Percentiles rank a stretch among this genome's conserved stretches.
Evolutionary conservation across 768 basidiomycete genomes (phyloP).

Genomic region (Suillus placidus): DNA sequence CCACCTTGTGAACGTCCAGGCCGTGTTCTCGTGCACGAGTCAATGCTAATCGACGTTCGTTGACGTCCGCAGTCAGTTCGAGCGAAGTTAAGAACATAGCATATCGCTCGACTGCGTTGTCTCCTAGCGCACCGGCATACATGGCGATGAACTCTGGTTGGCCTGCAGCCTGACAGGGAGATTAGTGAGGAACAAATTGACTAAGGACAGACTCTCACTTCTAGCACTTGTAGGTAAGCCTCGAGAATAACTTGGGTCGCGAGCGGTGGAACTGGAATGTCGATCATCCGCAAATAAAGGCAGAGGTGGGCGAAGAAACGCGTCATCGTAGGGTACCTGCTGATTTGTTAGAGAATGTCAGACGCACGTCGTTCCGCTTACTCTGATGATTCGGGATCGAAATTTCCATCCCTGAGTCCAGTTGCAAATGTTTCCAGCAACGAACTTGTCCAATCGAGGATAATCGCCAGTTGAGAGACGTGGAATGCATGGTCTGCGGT

Average conservation of each 20-base stretch:
- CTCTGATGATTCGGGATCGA: conserved; percentile 55
- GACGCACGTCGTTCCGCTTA: conserved; percentile 35
- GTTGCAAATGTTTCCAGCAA: conserved; percentile 72
- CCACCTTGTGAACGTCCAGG: conserved; percentile 80
- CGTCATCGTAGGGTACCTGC: conserved; percentile 69
- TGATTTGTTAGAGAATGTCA: conserved; percentile 15
- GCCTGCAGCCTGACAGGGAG: conserved; percentile 57
- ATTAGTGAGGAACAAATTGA: conserved; percentile 1
- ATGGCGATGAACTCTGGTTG: conserved; percentile 88
- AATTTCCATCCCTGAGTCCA: conserved; percentile 54
- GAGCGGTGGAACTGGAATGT: conserved; percentile 67
- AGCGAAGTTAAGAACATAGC: conserved; percentile 86
- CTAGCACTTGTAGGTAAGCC: conserved; percentile 85
- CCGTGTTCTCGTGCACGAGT: conserved; percentile 81
- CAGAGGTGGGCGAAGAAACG: conserved; percentile 96
- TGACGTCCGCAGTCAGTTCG: conserved; percentile 60
- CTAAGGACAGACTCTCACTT: conserved; percentile 47
- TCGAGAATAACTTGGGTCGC: conserved; percentile 84
- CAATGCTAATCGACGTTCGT: conserved; percentile 70
- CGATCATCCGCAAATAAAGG: conserved; percentile 57
- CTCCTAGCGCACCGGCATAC: conserved; percentile 89
- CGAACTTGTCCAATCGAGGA: conserved; percentile 64
- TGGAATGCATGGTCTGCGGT: conserved; percentile 78
- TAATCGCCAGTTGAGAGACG: conserved; percentile 78
- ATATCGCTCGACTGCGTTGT: conserved; percentile 91